Percentiles rank a stretch among this genome's conserved stretches.
Evolutionary conservation across 2,329 filamentous ascomycete genomes (phyloP).

Genomic region (Claviceps spartinae): DNA sequence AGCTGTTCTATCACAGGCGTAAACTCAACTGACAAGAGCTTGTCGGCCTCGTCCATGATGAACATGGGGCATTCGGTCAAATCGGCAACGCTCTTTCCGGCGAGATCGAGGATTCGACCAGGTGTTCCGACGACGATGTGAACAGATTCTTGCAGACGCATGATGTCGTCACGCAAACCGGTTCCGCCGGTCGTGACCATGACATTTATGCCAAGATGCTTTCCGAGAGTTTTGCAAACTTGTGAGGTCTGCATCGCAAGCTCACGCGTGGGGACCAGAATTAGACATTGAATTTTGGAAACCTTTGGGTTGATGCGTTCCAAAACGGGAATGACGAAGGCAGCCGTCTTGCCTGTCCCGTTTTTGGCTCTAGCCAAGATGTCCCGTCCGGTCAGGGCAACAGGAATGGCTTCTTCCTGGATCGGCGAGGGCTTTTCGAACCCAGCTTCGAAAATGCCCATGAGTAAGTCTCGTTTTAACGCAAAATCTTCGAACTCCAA

Average conservation of each 20-base stretch:
- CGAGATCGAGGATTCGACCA: conserved; percentile 88
- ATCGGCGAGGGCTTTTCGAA: conserved; percentile 98
- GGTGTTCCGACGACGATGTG: conserved; percentile 97
- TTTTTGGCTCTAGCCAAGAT: conserved; percentile 96
- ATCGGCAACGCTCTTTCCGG: conserved; percentile 92
- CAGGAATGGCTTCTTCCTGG: conserved; percentile 97
- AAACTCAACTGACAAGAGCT: conserved; percentile 91
- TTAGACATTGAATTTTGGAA: conserved; percentile 89
- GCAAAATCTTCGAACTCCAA: conserved; percentile 96
- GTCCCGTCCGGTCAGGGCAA: conserved; percentile 87
- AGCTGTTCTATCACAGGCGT: conserved; percentile 96
- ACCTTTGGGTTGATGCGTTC: conserved; percentile 95
- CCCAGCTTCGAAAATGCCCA: conserved; percentile 98
- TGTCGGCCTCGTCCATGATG: conserved; percentile 99
- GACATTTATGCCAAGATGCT: conserved; percentile 92
- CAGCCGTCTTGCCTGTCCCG: conserved; percentile 94
- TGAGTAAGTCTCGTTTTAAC: conserved; percentile 87
- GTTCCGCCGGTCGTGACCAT: conserved; percentile 99
- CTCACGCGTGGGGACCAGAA: conserved; percentile 92
- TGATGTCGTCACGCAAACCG: conserved; percentile 87
- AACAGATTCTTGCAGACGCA: conserved; percentile 84
- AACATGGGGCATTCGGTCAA: conserved; percentile 94
- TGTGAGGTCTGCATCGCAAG: conserved; percentile 96
- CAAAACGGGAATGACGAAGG: conserved; percentile 90
- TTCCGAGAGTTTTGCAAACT: conserved; percentile 96